Percentiles rank a stretch among this genome's conserved stretches.
Conservation (phyloP, 139 green algal genomes). For the Asterochloris erici region DNA sequence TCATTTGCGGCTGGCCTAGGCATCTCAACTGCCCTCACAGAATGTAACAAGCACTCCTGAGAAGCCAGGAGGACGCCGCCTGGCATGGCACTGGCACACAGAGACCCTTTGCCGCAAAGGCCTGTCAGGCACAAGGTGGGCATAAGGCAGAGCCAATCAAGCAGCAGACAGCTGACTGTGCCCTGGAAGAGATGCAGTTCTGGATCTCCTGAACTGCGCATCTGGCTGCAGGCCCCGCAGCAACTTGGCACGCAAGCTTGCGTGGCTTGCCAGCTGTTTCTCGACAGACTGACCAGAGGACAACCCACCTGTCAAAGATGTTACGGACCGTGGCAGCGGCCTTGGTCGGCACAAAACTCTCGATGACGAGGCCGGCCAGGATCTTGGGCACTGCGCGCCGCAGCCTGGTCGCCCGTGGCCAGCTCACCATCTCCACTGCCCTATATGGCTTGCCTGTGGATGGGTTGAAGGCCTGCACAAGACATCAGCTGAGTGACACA, state of each 20-base stretch:
- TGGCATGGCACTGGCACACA: too few relatives aligned
- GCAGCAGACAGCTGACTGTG: too few relatives aligned
- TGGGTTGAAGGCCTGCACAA: conserved; percentile 20
- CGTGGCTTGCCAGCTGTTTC: too few relatives aligned
- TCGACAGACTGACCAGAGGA: too few relatives aligned
- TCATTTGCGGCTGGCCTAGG: not conserved
- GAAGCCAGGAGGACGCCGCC: too few relatives aligned
- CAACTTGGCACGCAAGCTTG: too few relatives aligned
- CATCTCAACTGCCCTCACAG: not conserved
- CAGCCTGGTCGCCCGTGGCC: conserved; percentile 16
- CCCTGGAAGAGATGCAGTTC: too few relatives aligned
- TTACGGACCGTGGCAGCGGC: conserved; percentile 12
- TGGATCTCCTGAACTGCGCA: too few relatives aligned
- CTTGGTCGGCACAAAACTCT: conserved; percentile 31
- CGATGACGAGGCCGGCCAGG: conserved; percentile 20
- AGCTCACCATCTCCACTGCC: conserved; percentile 27
- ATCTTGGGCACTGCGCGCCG: not conserved
- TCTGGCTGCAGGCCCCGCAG: too few relatives aligned
- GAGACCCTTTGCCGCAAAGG: too few relatives aligned
- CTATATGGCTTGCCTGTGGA: conserved; percentile 5
- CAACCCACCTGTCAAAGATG: conserved; percentile 15
- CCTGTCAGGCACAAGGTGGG: too few relatives aligned
- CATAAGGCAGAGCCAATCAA: too few relatives aligned
- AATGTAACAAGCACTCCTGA: not conserved
- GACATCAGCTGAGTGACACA: not conserved